Base-by-base conservation (phyloP, 345 rosid genomes). In the Populus ilicifolia region DNA sequence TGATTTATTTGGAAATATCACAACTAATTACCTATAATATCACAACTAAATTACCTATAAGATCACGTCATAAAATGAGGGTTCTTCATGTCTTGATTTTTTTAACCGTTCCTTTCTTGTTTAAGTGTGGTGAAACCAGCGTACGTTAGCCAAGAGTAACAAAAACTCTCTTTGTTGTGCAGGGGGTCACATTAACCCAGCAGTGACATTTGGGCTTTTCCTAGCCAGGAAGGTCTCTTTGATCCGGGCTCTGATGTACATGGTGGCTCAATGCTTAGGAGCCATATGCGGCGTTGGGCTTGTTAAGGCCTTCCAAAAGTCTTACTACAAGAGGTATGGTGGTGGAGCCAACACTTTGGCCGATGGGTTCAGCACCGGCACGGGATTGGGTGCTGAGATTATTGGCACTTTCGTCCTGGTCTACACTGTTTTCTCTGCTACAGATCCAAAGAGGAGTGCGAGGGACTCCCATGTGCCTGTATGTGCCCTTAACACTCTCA, bases 381-480 rank as follows among this genome's bases (percentile, higher is more conserved):
- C 71, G 5, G 97, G 97, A 27, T 68, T 94, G 75, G 94, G 88
- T 5, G 98, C 93, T 5, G 98, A 93, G 90, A 92, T 93, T 75
- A 89, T 93, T 16, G 98, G 97, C 7, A 93, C 98, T 17, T 93
- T 92, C 30, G 92, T 92, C 44, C 81, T 94, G 72, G 97, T 93
- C 36, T 93, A 93, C 87, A 93, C 97, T 1, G 98, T 94, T 54
- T 92, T 94, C 87, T 94, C 98, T 2, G 96, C 98, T 69, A 94
- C 96, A 0, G 92, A 94, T 74, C 97, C 98, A 21, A 91, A 92
- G 87, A 84, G 96, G 59, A 94, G 73, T 43, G 97, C 98, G 4
- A 83, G 96, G 25, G 98, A 94, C 90, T 94, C 98, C 78, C 96
- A 91, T 80, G 87, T 94, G 69, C 98, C 97, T 11, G 98, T 94